phyloP scores from a whole-genome alignment of 306 rosid species.

The Pachyrhizus erosus region DNA sequence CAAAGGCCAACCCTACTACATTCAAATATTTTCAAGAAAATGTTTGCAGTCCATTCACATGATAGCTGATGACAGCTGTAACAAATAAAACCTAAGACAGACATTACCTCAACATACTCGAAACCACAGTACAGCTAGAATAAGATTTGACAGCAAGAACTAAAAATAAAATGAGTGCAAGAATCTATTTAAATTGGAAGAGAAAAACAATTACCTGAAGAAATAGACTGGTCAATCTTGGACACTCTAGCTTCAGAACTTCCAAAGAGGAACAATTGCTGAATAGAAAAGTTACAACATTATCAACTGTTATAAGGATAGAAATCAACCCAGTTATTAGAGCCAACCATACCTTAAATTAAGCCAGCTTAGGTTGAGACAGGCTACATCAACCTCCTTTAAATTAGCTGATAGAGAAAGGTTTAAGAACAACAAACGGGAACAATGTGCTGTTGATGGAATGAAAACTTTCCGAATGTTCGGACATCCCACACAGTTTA shows the following conservation, averaged over 20 bases:
- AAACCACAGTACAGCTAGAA: background rate
- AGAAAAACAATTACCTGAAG: constrained; percentile 73
- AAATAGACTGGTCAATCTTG: constrained; percentile 83
- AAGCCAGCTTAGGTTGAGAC: constrained; percentile 87
- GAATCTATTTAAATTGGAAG: constrained; percentile 12
- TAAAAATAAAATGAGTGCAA: background rate
- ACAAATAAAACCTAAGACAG: background rate
- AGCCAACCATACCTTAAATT: constrained; percentile 73
- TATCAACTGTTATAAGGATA: constrained; percentile 31
- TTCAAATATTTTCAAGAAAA: background rate
- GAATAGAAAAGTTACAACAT: constrained; percentile 39
- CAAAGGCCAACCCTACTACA: background rate
- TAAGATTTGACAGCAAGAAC: background rate
- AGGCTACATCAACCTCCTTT: constrained; percentile 91
- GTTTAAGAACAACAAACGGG: constrained; percentile 67
- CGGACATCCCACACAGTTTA: constrained; percentile 91
- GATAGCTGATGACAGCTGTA: background rate
- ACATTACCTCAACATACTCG: background rate
- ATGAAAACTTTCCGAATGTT: constrained; percentile 91
- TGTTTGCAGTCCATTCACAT: background rate
- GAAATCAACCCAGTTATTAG: constrained; percentile 21
- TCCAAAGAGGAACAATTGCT: constrained; percentile 91
- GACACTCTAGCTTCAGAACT: constrained; percentile 86
- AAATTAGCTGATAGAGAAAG: constrained; percentile 83
- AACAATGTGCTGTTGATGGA: constrained; percentile 83